These are phyloP conservation scores for Cronartium quercuum DNA, from an alignment of 1,284 basidiomycete genomes.

Conservation along the genomic window DNA sequence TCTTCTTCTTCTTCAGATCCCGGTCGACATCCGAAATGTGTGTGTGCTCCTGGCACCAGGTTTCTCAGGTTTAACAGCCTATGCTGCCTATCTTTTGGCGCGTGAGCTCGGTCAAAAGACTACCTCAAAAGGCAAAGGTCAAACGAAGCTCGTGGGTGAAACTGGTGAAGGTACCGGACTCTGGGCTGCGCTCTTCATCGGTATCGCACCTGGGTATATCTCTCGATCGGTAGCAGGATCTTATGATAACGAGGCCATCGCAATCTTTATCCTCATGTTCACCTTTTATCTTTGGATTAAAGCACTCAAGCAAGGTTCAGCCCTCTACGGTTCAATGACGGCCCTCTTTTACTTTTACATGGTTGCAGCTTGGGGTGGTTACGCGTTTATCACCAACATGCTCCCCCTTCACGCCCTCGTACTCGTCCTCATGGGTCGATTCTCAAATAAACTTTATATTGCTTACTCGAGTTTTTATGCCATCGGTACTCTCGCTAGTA, in stretches of 20 bases:
- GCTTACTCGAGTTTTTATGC: conserved; percentile 97
- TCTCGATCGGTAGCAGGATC: conserved; percentile 98
- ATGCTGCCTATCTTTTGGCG: conserved; percentile 87
- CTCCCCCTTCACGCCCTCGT: conserved; percentile 90
- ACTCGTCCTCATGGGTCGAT: conserved; percentile 95
- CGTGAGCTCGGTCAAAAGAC: conserved; percentile 42
- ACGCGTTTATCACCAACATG: conserved; percentile 99
- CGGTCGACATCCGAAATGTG: conserved; percentile 94
- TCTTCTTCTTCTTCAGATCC: conserved; percentile 75
- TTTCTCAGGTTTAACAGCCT: conserved; percentile 92
- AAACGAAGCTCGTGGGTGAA: conserved; percentile 53
- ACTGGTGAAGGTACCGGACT: conserved; percentile 74
- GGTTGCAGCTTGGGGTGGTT: conserved; percentile 99
- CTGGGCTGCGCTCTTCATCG: conserved; percentile 96
- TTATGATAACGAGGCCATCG: conserved; percentile 99
- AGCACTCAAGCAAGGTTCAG: conserved; percentile 87
- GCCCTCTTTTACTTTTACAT: conserved; percentile 99
- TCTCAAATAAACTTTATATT: conserved; percentile 82
- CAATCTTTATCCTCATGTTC: conserved; percentile 99
- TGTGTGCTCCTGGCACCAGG: conserved; percentile 95
- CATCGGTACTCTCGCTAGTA: conserved; percentile 90
- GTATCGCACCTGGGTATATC: conserved; percentile 94
- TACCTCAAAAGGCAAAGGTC: conserved; percentile 38
- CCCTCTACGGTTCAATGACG: conserved; percentile 79
- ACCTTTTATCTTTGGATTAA: conserved; percentile 98